Percentiles rank a stretch among this genome's conserved stretches.
These are phyloP conservation scores for Collybiopsis luxurians DNA, from an alignment of 768 basidiomycete species.

Conservation along the genomic window DNA sequence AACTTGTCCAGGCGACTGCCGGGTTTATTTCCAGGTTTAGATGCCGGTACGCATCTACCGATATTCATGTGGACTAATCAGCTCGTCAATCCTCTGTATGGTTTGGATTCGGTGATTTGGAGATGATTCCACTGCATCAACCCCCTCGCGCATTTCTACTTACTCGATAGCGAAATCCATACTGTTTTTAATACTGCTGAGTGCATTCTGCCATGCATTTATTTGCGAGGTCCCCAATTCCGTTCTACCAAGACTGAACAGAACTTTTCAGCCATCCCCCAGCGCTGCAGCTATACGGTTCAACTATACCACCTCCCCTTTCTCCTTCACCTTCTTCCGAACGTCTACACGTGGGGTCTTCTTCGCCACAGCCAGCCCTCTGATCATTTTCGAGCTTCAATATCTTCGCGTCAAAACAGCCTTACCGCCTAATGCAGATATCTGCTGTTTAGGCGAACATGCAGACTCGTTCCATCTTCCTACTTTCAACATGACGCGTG, in stretches of 20 bases:
- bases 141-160: no score
- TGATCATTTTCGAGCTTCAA: slow-evolving; percentile 74
- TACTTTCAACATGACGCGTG: slow-evolving; percentile 42
- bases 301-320: slow-evolving; percentile 59
- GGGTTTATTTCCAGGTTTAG: no score
- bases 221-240: slow-evolving; percentile 67
- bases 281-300: slow-evolving; percentile 48
- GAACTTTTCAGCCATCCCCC: slow-evolving; percentile 23
- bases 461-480: slow-evolving; percentile 61
- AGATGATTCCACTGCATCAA: no score
- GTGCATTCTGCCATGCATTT: no score
- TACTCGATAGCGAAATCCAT: no score
- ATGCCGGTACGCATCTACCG: no score
- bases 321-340: slow-evolving; percentile 58
- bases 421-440: slow-evolving; percentile 59
- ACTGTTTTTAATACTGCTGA: no score
- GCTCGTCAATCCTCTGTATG: no score
- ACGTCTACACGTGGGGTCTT: slow-evolving; percentile 48
- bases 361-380: slow-evolving; percentile 57
- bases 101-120: no score
- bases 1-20: no score
- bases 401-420: slow-evolving; percentile 70
- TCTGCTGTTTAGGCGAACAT: slow-evolving; percentile 80
- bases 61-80: no score
- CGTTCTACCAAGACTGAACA: slow-evolving; percentile 53